These are phyloP conservation scores for Xylaria bambusicola DNA, from an alignment of 495 filamentous ascomycete species.

Conservation along the genomic window DNA sequence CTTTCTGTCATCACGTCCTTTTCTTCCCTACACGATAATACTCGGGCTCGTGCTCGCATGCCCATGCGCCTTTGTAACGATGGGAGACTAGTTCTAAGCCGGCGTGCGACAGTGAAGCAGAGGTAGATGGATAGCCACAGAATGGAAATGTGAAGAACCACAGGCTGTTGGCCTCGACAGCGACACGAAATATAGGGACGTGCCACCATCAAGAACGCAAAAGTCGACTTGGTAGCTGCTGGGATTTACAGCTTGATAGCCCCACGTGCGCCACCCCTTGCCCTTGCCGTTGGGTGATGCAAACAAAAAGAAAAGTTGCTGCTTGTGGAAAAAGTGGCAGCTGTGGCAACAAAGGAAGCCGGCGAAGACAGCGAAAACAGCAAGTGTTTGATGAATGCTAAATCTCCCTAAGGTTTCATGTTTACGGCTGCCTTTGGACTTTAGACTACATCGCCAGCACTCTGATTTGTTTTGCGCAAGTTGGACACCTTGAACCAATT, in stretches of 20 bases:
- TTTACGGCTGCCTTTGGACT: conserved; percentile 12
- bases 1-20: no score
- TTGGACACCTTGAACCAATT: no score
- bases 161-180: not conserved
- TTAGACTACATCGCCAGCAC: no score
- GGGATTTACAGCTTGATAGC: no score
- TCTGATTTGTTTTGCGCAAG: no score
- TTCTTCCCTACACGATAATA: no score
- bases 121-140: not conserved
- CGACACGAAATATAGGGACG: not conserved
- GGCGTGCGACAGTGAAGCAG: not conserved
- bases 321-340: conserved; percentile 10
- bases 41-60: not conserved
- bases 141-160: not conserved
- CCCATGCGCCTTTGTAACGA: not conserved
- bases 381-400: no score
- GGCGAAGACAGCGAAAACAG: not conserved
- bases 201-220: no score
- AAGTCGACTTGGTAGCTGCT: no score
- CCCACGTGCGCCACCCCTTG: no score
- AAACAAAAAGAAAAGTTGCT: conserved; percentile 17
- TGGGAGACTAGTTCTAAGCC: not conserved
- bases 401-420: no score
- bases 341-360: conserved; percentile 7
- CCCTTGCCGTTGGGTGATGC: no score